phyloP scores from a whole-genome alignment of 257 asterid genomes.

The Solanum etuberosum region DNA sequence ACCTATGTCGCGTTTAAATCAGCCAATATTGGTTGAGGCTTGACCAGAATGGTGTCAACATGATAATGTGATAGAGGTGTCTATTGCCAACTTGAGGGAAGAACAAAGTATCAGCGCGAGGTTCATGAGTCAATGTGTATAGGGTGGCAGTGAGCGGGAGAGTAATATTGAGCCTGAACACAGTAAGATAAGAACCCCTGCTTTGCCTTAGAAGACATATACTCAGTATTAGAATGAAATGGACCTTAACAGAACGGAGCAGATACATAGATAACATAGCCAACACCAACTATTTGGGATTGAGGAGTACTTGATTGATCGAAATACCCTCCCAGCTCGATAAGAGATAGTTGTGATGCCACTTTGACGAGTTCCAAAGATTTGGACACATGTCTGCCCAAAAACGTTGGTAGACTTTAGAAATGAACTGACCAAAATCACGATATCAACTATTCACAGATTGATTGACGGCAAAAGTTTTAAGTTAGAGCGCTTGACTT shows the following conservation, averaged over 20 bases:
- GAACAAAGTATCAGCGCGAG: background rate
- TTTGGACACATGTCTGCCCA: no score
- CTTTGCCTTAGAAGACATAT: background rate
- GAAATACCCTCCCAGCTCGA: no score
- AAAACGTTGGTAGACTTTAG: no score
- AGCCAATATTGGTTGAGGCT: background rate
- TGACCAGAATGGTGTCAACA: background rate
- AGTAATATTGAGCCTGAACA: background rate
- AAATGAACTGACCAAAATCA: no score
- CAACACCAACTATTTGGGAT: no score
- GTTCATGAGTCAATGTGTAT: background rate
- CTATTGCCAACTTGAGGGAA: background rate
- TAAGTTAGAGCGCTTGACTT: no score
- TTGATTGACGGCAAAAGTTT: no score
- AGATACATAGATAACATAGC: no score
- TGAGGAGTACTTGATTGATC: no score
- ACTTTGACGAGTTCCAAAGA: no score
- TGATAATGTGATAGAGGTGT: background rate
- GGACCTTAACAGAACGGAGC: background rate
- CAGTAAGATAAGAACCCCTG: background rate
- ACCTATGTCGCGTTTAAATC: background rate
- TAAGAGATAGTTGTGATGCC: no score
- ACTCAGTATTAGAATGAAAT: background rate
- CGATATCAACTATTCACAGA: no score
- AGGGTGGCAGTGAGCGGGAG: background rate